A percentile compares a stretch with the other conserved stretches of the same genome.
Conservation (phyloP, 2,329 filamentous ascomycete genomes). For the Botryotinia narcissicola region DNA sequence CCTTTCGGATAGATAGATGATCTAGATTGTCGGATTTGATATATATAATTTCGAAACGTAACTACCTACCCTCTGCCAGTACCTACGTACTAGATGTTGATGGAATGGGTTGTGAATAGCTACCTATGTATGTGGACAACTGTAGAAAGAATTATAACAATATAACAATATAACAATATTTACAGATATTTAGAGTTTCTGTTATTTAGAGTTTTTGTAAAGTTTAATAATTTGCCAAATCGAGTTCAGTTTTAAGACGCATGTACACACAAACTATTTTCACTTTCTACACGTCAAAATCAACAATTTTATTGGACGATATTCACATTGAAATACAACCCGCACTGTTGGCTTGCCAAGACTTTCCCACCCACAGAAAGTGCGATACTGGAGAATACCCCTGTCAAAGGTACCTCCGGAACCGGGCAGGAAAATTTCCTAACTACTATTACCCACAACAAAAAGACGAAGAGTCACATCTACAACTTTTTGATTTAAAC, state of each 20-base stretch:
- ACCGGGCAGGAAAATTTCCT: conserved; percentile 16
- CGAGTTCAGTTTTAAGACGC: not conserved
- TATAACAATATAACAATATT: not conserved
- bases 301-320: not conserved
- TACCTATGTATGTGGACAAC: not conserved
- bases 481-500: conserved; percentile 17
- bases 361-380: not conserved
- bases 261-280: not conserved
- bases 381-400: conserved; percentile 17
- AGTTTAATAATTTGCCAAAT: not conserved
- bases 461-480: conserved; percentile 17
- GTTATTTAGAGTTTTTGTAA: not conserved
- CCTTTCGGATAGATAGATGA: not conserved
- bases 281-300: not conserved
- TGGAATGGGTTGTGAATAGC: too few relatives aligned
- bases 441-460: conserved; percentile 6
- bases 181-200: too few relatives aligned
- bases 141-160: not conserved
- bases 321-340: not conserved
- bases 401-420: conserved; percentile 11
- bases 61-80: not conserved
- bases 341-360: conserved; percentile 10
- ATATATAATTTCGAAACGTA: not conserved
- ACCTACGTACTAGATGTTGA: not conserved
- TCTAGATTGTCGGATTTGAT: not conserved